Evolutionary conservation across 805 yeast genomes (phyloP), one percentile per base, ranked within the genome.

Genomic region (Ogataea nonfermentans): DNA sequence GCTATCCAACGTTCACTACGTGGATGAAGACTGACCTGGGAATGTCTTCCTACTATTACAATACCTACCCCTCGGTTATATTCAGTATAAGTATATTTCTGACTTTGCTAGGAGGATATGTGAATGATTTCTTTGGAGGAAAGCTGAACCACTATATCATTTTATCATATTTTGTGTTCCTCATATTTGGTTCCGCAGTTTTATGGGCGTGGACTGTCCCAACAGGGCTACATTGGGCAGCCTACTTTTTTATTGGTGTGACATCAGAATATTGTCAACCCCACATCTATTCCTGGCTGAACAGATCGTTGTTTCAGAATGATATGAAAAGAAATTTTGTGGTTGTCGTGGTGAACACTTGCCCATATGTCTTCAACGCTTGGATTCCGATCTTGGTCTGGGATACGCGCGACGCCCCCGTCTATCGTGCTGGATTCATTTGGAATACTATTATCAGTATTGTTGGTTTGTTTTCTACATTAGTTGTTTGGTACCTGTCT

Each of bases 231-330:
- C 78, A 75, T 37, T 76, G 79, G 78, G 58, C 69, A 9, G 55
- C 69, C 11, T 78, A 73, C 53, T 74, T 66, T 47, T 49, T 75
- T 23, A 53, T 70, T 4, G 76, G 76, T 1, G 56, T 69, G 11
- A 76, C 80, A 4, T 57, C 71, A 0, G 49, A 70, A 2, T 68
- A 68, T 68, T 79, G 80, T 1, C 81, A 76, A 55, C 80, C 82
- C 1, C 66, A 71, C 49, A 71, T 76, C 9, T 76, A 68, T 42
- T 61, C 78, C 2, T 77, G 81, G 82, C 67, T 76, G 12, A 78
- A 77, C 51, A 61, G 76, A 24, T 52, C 68, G 20, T 50, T 77
- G 15, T 61, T 62, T 20, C 53, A 61, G 8, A 71, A 73, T 46
- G 76, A 71, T 49, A 63, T 65, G 69, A 67, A 67, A 52, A 57